Base-by-base conservation (phyloP, 176 grass and related monocot genomes). In the Oryza punctata region DNA sequence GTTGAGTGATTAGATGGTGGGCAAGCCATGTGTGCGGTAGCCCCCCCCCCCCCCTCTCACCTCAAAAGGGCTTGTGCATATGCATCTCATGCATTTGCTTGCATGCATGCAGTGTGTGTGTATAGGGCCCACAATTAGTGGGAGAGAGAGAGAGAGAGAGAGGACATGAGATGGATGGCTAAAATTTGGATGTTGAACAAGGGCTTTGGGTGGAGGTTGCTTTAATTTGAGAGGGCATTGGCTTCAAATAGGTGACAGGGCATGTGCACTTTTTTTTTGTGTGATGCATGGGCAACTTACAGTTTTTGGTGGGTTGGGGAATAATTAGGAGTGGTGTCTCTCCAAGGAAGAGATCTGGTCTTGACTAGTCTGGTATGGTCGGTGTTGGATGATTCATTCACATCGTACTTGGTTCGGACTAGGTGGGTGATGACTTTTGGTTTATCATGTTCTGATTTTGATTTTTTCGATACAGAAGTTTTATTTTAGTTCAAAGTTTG, bases 1-100 rank as follows among this genome's bases (percentile, higher is more conserved):
- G 32, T 33, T 33, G 77, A 18, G 65, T 81, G 85, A 81, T 76
- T 44, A 57, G 70, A 87, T 21, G 46, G 70, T 41, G 38, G 63
- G 87, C 87, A 89, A 84, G 69, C 47, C 81, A 89, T 88, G 87
- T 88, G 87, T 88, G 81, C 76, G 81, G 87, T 88, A 84, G 87
- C 81, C 26, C 76, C 81, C 5, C 5, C 81, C 26, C 76, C 81
- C 5, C 5, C 0, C 5, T 19, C 57, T 54, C 41, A 6, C 68
- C 40, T 65, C 40, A 52, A n/a, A 66, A 81, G 43, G 26, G 10
- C 49, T 25, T 54, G 41, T 45, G 66, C 64, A 24, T 33, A 15
- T 49, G 63, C 70, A 38, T 37, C 33, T 67, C 35, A 52, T 43
- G 64, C 45, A n/a, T 29, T 45, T 12, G 10, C 46, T 16, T 57